Evolutionary conservation across 352 stramenopile genomes (phyloP), one percentile per base, ranked within the genome.

Genomic region (Halophytophthora polymorphica): DNA sequence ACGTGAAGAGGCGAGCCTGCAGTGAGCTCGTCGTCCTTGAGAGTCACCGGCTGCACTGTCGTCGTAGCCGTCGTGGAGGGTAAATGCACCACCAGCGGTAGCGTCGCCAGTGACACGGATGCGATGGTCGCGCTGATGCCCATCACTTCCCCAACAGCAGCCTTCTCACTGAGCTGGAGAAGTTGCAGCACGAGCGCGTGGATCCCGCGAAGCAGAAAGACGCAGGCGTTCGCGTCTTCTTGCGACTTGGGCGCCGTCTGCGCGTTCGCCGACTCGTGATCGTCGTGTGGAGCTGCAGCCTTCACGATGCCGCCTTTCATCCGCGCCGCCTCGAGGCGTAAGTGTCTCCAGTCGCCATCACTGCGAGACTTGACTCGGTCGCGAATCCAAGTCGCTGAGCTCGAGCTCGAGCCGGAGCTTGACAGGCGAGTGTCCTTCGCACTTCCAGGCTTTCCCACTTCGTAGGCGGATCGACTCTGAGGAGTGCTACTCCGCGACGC

Each of bases 281-380:
- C 34, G 5, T 64, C 56, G 21, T 37, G 29, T 12, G 22, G 11
- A 13, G 15, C 18, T 38, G 7, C 29, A 17, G 7, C 17, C 34
- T 25, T 17, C 38, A 23, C 10, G 13, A 47, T 31, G 13, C 42
- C 22, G 22, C 37, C 54, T 38, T 23, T 31, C 35, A 21, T 43
- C 31, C 31, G 36, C 37, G 38, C 43, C 35, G 25, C 2, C 51
- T 44, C 49, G 3, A 45, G 37, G 14, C 49, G 56, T 35, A 76
- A n/a, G 6, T 71, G 43, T 11, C 56, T 47, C 55, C 78, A 59
- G 33, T 83, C 71, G n/a, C 63, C 69, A 45, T 81, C 73, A 50
- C 66, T 85, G 40, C 66, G 64, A 41, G 58, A 72, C 55, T 81
- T 85, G 13, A 64, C 19, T 6, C 69, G 62, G n/a, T 57, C 38